Percentiles rank a stretch among this genome's conserved stretches.
phyloP scores from a whole-genome alignment of 2,329 filamentous ascomycete genomes.

The Curvularia hawaiiensis region DNA sequence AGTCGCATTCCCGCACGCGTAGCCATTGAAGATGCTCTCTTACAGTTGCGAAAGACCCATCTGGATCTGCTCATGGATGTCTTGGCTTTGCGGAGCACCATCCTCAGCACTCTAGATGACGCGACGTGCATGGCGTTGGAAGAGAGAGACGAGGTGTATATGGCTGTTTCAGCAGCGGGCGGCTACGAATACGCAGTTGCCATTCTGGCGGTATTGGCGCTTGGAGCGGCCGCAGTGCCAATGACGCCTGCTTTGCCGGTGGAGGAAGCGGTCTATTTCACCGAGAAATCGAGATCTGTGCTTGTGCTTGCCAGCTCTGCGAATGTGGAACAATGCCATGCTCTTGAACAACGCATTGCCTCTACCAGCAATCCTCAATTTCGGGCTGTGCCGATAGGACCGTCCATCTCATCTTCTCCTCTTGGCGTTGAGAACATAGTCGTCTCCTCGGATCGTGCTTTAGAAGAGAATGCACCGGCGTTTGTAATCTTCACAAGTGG shows the following conservation, averaged over 20 bases:
- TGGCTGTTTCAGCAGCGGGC: constrained; percentile 53
- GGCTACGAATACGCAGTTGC: constrained; percentile 57
- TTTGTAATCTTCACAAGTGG: constrained; percentile 56
- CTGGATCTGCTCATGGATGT: constrained; percentile 53
- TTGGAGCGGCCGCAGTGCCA: constrained; percentile 55
- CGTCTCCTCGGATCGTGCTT: constrained; percentile 49
- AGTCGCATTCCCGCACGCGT: constrained; percentile 41
- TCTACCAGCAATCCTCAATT: constrained; percentile 41
- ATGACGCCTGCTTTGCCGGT: constrained; percentile 50
- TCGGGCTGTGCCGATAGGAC: constrained; percentile 45
- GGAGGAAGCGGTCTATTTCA: constrained; percentile 54
- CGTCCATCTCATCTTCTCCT: constrained; percentile 37
- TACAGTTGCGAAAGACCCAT: constrained; percentile 47
- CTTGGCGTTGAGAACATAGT: constrained; percentile 44
- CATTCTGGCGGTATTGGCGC: constrained; percentile 53
- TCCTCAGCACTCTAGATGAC: constrained; percentile 39
- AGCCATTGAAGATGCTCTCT: constrained; percentile 49
- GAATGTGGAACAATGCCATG: constrained; percentile 38
- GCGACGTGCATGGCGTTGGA: constrained; percentile 36
- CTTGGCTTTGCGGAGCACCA: constrained; percentile 48
- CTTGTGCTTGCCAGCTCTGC: constrained; percentile 48
- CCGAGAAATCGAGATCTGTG: constrained; percentile 47
- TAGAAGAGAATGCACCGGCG: constrained; percentile 49
- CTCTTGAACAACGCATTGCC: constrained; percentile 33
- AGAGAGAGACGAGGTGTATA: constrained; percentile 49